Evolutionary conservation across 2,329 filamentous ascomycete genomes (phyloP), one percentile per base, ranked within the genome.

Genomic region (Cladobotryum mycophilum): DNA sequence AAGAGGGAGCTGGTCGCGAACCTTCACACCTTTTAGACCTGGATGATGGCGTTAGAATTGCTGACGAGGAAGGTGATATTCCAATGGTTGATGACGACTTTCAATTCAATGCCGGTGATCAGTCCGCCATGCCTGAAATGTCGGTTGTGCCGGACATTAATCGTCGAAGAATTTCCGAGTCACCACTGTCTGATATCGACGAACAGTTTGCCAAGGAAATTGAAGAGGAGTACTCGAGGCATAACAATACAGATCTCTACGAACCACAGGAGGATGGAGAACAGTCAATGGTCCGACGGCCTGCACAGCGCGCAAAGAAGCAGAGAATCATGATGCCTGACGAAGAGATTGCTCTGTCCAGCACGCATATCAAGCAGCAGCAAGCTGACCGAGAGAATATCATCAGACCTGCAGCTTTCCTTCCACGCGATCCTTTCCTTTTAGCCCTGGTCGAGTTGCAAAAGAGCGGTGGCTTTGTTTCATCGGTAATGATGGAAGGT

Each of bases 371-470:
- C 70, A 89, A 89, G 66, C 84, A 87, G 56, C 89, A 95, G 65
- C 90, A 96, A 65, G 79, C 84, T 51, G 89, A 95, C 65, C 86
- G 88, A 56, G 86, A 89, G 42, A 89, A 86, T 61, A 97, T 97
- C 55, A 76, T 96, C 51, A 91, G 87, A 68, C 81, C 86, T 2
- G 83, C 88, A 6, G 83, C 84, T 1, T 96, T 95, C 69, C 75
- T 99, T 41, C 89, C 92, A 2, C 84, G 88, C 37, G 90, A 99
- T 59, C 89, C 91, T 2, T 83, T 92, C 48, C 76, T 97, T 13
- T 78, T 97, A 30, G 88, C 89, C 34, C 74, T 99, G 18, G 86
- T 96, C 75, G 89, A 91, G 60, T 86, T 96, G 79, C 93, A 96
- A 67, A 90, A 87, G 71, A 89, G 81, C 48, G 92, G 93, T 48